phyloP scores from a whole-genome alignment of 495 filamentous ascomycete species.

The Aspergillus coremiiformis region DNA sequence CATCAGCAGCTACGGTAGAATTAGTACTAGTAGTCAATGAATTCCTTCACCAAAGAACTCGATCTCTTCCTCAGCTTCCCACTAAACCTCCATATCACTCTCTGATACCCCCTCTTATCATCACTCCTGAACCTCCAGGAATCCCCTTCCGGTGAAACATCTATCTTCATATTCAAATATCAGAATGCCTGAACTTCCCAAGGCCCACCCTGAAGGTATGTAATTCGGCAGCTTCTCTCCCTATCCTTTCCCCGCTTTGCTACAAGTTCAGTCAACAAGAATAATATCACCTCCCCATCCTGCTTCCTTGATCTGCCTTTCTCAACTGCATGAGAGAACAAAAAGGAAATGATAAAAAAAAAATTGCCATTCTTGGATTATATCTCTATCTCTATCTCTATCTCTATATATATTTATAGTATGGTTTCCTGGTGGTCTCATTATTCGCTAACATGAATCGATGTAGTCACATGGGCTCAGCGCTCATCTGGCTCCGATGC shows the following conservation, averaged over 20 bases:
- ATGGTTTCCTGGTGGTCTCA: background rate
- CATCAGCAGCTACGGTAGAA: conserved; percentile 10
- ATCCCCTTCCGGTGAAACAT: background rate
- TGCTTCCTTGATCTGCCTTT: background rate
- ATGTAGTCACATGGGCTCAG: conserved; percentile 90
- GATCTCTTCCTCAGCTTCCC: conserved; percentile 6
- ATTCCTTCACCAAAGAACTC: conserved; percentile 4
- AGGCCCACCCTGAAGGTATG: conserved; percentile 37
- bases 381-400: too few species aligned
- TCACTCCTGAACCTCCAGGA: too few species aligned
- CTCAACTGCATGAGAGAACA: background rate
- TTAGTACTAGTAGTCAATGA: conserved; percentile 11
- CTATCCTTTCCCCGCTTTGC: conserved; percentile 30
- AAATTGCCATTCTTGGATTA: background rate
- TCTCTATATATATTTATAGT: too few species aligned
- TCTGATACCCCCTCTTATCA: background rate
- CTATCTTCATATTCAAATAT: background rate
- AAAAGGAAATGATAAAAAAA: background rate
- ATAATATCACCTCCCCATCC: background rate
- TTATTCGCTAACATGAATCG: conserved; percentile 15
- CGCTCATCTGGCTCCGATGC: conserved; percentile 75
- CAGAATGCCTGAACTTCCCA: conserved; percentile 27
- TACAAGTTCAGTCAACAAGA: background rate
- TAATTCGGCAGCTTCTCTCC: conserved; percentile 18
- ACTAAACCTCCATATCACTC: background rate